Base-by-base conservation (phyloP, 208 protist genomes). In the Eutreptiella sp. region DNA sequence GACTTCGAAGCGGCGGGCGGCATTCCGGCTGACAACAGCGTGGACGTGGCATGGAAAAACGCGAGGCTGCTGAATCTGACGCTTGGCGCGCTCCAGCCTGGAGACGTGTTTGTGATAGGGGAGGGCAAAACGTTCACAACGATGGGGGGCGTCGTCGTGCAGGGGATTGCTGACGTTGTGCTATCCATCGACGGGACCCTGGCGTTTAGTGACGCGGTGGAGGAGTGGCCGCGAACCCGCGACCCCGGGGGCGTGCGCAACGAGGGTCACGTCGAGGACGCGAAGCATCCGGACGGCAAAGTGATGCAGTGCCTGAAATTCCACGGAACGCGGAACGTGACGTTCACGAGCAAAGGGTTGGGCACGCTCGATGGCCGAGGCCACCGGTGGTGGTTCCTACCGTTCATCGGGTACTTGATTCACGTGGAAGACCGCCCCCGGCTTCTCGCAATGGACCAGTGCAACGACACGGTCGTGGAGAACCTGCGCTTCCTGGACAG, bases 171-270 rank as follows among this genome's bases (percentile, higher is more conserved):
- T 38, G 14, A 36, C 38, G 65, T 76, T 3, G 29, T 61, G 1
- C 26, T 80, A n/a, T 4, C 28, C 21, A 54, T 80, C 41, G 75
- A 80, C 38, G 75, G 75, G 38, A 75, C 72, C 1, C 33, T 80
- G 0, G 29, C 39, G 24, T 74, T 70, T 52, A 41, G 14, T 16
- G 52, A 67, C 43, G 57, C 75, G 34, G 32, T 59, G 4, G 34
- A 80, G 19, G 39, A 1, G 11, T 80, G 75, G 71, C 72, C 72
- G 36, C 41, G 39, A 9, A 16, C 11, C 31, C n/a, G 16, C n/a
- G 16, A 41, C n/a, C n/a, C n/a, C 16, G 36, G 36, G 36, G 19
- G 19, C n/a, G 19, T 41, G 16, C 16, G 19, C n/a, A 41, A 41
- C 16, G 19, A 41, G 36, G 19, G 19, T 41, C 16, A 41, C n/a